Base-by-base conservation (phyloP, 2,329 filamentous ascomycete species). In the Dactylonectria macrodidyma region DNA sequence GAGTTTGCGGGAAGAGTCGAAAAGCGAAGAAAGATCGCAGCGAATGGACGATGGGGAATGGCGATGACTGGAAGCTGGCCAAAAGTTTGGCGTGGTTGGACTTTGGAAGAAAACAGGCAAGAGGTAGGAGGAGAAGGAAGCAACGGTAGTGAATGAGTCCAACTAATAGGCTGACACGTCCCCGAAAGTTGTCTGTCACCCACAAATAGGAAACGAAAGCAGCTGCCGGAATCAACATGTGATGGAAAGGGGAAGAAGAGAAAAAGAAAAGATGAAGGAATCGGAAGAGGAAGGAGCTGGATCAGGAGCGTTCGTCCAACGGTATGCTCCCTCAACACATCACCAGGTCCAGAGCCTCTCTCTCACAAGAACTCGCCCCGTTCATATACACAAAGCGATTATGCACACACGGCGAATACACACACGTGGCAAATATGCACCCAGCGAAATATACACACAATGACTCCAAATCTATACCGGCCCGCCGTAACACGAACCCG, bases 121-220 rank as follows among this genome's bases (percentile, higher is more conserved):
- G 11, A n/a, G 24, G 12, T 44, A 26, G 30, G 46, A 30, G 26
- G n/a, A 55, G 38, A 34, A 65, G 60, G 46, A 54, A 52, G 22
- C n/a, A 16, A 36, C 14, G 47, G 26, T 30, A 46, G 51, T 24
- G 52, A 56, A 14, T 48, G 5, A 55, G 36, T 22, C 12, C 34
- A 16, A 33, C 5, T 11, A 65, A 59, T 22, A 30, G 41, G 6
- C 12, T 12, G 41, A 34, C 10, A 26, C 16, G 44, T 38, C 33
- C 22, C 38, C 26, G 22, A 34, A 52, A 62, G 62, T 61, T 59
- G 65, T 34, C 62, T 62, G 67, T 34, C 61, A 59, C 51, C 33
- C 63, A 61, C n/a, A 63, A 65, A 65, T 47, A 59, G 26, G 26
- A 30, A 30, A 30, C 26, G 4, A 30, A 51, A 56, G 61, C 66